Percentiles rank a stretch among this genome's conserved stretches.
phyloP scores from a whole-genome alignment of 345 rosid genomes.

The Eucalyptus pumila region DNA sequence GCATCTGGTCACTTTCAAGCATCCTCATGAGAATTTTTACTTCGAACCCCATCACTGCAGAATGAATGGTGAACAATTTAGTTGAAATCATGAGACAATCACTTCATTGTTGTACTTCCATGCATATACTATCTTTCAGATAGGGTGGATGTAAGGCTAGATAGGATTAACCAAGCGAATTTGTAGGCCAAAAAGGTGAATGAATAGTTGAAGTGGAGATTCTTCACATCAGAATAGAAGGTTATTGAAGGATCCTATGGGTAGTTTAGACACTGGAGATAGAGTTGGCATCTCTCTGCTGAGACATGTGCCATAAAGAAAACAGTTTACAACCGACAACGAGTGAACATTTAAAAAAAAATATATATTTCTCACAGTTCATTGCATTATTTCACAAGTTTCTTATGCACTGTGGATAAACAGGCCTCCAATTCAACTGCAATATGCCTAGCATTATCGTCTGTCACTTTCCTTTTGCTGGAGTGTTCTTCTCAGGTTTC shows the following conservation, averaged over 20 bases:
- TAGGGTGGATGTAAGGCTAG: neutral
- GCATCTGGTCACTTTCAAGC: constrained; percentile 95
- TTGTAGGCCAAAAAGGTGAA: neutral
- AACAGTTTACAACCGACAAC: neutral
- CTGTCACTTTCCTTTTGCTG: neutral
- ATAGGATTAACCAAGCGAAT: neutral
- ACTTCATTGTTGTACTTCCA: neutral
- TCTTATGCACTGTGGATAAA: neutral
- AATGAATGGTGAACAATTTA: neutral
- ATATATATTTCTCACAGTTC: neutral
- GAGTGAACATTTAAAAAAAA: neutral
- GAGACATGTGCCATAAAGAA: neutral
- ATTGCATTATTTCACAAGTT: neutral
- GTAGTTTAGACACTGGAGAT: neutral
- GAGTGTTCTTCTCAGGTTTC: neutral
- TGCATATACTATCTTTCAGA: neutral
- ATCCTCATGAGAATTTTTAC: constrained; percentile 71
- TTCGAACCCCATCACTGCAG: constrained; percentile 11
- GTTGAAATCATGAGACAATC: neutral
- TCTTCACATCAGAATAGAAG: neutral
- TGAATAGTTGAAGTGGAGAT: neutral
- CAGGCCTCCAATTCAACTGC: neutral
- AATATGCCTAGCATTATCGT: neutral
- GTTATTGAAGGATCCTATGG: neutral
- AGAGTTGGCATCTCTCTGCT: neutral